Base-by-base conservation (phyloP, 1,284 basidiomycete genomes). In the Fomitopsis palustris region DNA sequence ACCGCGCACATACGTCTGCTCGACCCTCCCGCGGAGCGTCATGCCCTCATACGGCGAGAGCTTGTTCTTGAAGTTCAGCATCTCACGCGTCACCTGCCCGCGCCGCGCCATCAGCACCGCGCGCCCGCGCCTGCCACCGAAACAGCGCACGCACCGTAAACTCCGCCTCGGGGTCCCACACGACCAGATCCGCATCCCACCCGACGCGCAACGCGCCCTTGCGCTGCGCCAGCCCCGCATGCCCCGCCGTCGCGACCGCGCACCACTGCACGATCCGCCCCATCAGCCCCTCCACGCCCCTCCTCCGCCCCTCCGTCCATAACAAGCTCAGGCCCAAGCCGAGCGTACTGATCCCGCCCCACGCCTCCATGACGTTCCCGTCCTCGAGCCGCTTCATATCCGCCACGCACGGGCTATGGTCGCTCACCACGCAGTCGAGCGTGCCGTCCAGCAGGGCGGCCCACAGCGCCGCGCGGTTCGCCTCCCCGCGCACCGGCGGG, bases 281-380 rank as follows among this genome's bases (percentile, higher is more conserved):
- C 51, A 95, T 77, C 35, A 35, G 16, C 35, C 35, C 35, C 1
- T 79, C 74, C 2, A 87, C 73, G 16, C 82, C 82, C 52, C 89
- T 77, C 68, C 81, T 85, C 55, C 71, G 72, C 7, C 80, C 85
- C 70, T 95, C 92, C 0, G 92, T 95, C 89, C 91, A 95, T 49
- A 97, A 69, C 53, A 96, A 74, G 69, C 90, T 91, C 51, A 96
- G 74, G 0, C 95, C 95, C 16, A 97, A 78, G 4, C 95, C 95
- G 23, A 97, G 81, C 3, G 92, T 89, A 60, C 88, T 90, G 62
- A 97, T 92, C 0, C 95, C 95, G 55, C 95, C 95, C 95, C 95
- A 97, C 0, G 95, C 93, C 21, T 78, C 73, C 88, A 96, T 91
- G 62, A 96, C 81, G 68, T 94, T 82, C 1, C 92, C 89, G 45